Evolutionary conservation across 2,329 filamentous ascomycete genomes (phyloP), one percentile per base, ranked within the genome.

Genomic region (Chaetothyriales sp.): DNA sequence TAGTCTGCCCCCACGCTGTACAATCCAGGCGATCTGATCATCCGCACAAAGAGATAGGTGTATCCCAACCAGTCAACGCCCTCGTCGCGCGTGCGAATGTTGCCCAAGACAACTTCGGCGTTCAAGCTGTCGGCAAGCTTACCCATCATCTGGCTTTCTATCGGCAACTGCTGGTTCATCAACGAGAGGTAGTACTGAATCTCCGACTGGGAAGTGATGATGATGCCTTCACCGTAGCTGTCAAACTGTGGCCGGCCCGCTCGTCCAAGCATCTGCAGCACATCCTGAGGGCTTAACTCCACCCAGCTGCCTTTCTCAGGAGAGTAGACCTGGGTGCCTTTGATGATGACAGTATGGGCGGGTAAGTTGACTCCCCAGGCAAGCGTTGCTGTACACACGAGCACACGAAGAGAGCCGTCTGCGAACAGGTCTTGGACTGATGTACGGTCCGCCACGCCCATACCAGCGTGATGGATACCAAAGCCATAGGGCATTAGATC

Each of bases 31-130:
- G 90, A 95, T 26, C 92, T 83, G 55, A 98, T 77, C 92, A 98
- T 98, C 47, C 92, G 85, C 50, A 98, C 87, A 63, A 95, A 98
- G 18, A 98, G 79, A 66, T 98, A 98, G 0, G 90, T 95, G 67
- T 98, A 98, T 10, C 92, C 90, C 32, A 98, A 78, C 92, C 92
- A 98, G 64, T 98, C 89, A n/a, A 98, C 92, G 59, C 85, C 92
- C 64, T 98, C 92, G 59, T 98, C 90, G 53, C 93, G 81, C 54
- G 76, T 89, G 51, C 90, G 81, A 22, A 98, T 79, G 61, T 95
- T 98, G 48, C 92, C 92, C 18, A 98, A 76, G 8, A 98, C 93
- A 61, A 98, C 43, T 64, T 98, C 92, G 2, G 92, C 92, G 60
- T 98, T 98, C 56, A 98, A 74, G 57, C 95, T 96, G 69, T 98